Evolutionary conservation across 176 grass and related monocot genomes (phyloP).

Genomic region (Eragrostis nindensis): DNA sequence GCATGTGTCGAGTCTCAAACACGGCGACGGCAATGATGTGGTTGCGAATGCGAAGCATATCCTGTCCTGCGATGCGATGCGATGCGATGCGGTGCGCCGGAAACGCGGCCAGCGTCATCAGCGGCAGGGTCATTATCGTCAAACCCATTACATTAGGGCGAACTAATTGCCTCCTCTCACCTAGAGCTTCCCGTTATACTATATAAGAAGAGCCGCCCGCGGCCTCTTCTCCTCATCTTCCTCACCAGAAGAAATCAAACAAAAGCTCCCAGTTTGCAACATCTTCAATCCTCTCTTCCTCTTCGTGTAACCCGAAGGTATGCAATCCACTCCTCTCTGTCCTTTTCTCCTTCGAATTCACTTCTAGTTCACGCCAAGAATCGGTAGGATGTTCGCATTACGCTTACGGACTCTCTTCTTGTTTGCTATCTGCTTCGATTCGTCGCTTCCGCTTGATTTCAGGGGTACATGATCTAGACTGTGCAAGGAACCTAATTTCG

Average conservation of each 20-base stretch:
- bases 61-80: slow-evolving; percentile 32
- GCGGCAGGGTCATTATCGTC: slow-evolving; percentile 22
- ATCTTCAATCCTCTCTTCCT: neutral
- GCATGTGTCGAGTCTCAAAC: neutral
- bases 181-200: neutral
- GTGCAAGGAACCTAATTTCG: neutral
- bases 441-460: neutral
- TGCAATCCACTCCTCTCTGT: neutral
- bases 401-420: neutral
- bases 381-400: neutral
- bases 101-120: slow-evolving; percentile 32
- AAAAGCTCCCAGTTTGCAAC: neutral
- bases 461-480: neutral
- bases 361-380: neutral
- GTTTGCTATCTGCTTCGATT: neutral
- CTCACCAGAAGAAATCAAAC: neutral
- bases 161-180: no score
- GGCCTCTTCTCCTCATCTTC: neutral
- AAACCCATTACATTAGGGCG: neutral
- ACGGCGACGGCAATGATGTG: neutral
- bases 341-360: neutral
- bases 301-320: slow-evolving; percentile 25
- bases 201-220: neutral
- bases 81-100: slow-evolving; percentile 54
- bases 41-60: slow-evolving; percentile 26